Conservation (phyloP, 805 yeast species). For the Yarrowia sp. region DNA sequence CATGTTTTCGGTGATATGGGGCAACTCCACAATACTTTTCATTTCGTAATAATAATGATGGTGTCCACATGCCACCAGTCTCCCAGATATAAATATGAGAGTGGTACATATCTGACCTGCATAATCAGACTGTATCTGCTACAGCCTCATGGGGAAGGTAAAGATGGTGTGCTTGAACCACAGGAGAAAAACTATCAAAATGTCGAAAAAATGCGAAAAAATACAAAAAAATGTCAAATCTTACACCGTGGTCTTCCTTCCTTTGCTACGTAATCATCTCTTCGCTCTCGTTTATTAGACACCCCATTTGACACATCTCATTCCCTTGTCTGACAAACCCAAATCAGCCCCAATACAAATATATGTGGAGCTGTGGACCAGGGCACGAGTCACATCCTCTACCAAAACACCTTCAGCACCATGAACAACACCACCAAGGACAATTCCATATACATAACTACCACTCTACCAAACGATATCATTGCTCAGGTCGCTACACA, state of each 20-base stretch:
- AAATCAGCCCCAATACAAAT: neutral
- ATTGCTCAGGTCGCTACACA: neutral
- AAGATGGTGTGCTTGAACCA: too few species aligned
- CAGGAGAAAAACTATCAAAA: too few species aligned
- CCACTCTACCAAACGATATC: neutral
- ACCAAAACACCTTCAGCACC: too few species aligned
- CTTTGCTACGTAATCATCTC: too few species aligned
- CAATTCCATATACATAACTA: neutral
- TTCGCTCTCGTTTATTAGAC: too few species aligned
- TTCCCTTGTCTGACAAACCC: neutral
- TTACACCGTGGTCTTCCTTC: too few species aligned
- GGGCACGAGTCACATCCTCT: neutral
- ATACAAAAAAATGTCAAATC: too few species aligned
- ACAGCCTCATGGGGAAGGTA: neutral
- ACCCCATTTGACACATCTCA: too few species aligned
- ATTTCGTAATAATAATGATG: neutral
- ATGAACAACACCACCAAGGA: neutral
- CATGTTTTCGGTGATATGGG: neutral
- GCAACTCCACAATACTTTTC: neutral
- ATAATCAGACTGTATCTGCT: neutral
- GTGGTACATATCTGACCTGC: neutral
- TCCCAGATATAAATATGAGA: neutral
- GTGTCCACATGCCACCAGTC: neutral
- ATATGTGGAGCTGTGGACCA: neutral
- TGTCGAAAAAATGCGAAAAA: too few species aligned